Evolutionary conservation across 345 rosid species (phyloP).

Genomic region (Corchorus capsularis): DNA sequence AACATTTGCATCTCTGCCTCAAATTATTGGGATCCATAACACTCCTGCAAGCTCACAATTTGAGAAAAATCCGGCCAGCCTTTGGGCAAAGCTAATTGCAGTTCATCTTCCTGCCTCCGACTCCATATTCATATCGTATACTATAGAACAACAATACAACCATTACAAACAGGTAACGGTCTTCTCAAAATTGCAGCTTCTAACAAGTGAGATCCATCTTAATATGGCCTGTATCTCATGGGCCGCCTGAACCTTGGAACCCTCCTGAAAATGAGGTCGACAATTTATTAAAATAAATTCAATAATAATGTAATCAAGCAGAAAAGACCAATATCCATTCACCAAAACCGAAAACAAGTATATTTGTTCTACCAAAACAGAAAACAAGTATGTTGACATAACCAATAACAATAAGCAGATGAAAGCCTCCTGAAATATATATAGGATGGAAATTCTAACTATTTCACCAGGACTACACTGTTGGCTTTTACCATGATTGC

Average conservation of each 20-base stretch:
- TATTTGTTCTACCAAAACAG: not conserved
- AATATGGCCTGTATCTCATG: slow-evolving; percentile 90
- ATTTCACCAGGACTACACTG: not conserved
- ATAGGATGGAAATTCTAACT: not conserved
- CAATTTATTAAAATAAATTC: not conserved
- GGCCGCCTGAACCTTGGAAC: slow-evolving; percentile 94
- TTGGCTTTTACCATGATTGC: not conserved
- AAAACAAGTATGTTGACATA: not conserved
- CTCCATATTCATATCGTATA: too few relatives aligned
- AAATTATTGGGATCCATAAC: slow-evolving; percentile 6
- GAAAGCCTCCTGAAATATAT: not conserved
- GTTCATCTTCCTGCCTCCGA: not conserved
- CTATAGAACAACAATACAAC: slow-evolving; percentile 14
- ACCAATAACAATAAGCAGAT: not conserved
- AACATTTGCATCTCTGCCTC: slow-evolving; percentile 29
- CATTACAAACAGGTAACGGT: slow-evolving; percentile 11
- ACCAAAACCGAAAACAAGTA: not conserved
- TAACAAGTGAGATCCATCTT: slow-evolving; percentile 20
- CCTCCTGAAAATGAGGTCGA: slow-evolving; percentile 62
- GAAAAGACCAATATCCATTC: not conserved
- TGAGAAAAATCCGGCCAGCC: slow-evolving; percentile 27
- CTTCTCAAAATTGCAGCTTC: slow-evolving; percentile 16
- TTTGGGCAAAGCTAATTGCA: slow-evolving; percentile 29
- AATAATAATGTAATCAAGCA: not conserved
- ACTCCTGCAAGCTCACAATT: slow-evolving; percentile 30